phyloP scores from a whole-genome alignment of 2,329 filamentous ascomycete species.

The Cryphonectria naterciae region DNA sequence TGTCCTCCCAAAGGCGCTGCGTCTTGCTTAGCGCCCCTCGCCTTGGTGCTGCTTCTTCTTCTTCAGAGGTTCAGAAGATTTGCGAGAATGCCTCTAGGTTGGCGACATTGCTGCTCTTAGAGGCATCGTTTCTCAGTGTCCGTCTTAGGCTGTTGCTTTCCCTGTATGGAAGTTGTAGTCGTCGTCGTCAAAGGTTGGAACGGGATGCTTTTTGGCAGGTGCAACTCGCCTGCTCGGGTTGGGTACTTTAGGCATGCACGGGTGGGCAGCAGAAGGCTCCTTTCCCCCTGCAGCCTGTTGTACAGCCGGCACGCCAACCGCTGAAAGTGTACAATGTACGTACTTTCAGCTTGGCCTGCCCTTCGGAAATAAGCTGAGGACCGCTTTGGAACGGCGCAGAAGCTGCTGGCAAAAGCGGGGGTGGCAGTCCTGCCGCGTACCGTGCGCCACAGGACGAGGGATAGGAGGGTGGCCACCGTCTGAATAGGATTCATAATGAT shows the following conservation, averaged over 20 bases:
- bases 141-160: not conserved
- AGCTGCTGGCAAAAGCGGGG: slow-evolving; percentile 4
- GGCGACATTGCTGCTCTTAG: not conserved
- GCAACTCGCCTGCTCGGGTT: not conserved
- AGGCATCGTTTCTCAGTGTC: not conserved
- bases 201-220: not conserved
- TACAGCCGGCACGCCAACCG: not conserved
- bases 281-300: not conserved
- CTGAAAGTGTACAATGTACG: slow-evolving; percentile 1
- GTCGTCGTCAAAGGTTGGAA: not conserved
- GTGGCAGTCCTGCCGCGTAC: not conserved
- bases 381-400: not conserved
- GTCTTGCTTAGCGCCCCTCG: not conserved
- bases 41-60: not conserved
- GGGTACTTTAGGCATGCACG: not conserved
- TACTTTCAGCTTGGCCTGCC: not conserved
- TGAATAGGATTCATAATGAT: not conserved
- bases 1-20: not conserved
- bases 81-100: not conserved
- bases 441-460: not conserved
- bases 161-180: not conserved
- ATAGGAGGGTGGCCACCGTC: not conserved
- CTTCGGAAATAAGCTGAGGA: not conserved
- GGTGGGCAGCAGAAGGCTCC: not conserved
- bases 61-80: not conserved